Evolutionary conservation across 345 rosid genomes (phyloP), one percentile per base, ranked within the genome.

Genomic region (Excoecaria cochinchinensis): DNA sequence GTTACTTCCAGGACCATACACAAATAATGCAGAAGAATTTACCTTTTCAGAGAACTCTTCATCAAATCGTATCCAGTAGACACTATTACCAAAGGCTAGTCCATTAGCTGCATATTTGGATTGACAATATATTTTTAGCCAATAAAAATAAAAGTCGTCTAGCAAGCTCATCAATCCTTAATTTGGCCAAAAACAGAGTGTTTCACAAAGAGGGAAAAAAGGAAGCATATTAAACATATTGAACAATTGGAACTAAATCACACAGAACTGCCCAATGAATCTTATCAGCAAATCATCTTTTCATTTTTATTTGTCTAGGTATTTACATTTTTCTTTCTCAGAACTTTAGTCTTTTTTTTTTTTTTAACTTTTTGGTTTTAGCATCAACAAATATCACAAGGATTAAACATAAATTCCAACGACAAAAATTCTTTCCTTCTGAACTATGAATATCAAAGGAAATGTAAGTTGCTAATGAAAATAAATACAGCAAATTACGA

Each of bases 11-110:
- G 16, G 51, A 22, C 47, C 1, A 39, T 50, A 24, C 44, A 39
- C 19, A 60, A 31, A 31, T 31, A 2, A 31, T 15, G 47, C 25
- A 71, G 48, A 52, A 21, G 22, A 66, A 40, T 31, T 69, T 75
- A 91, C 98, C 93, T 95, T 95, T 60, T 87, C 86, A 71, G 97
- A 77, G 80, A 79, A 85, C 67, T 92, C 98, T 79, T 90, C 92
- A 66, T 91, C 99, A 80, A 95, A 95, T 38, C 81, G 86, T 86
- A 95, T 90, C 91, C 93, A 87, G 85, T 91, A 95, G 70, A 91
- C 98, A 70, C 91, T 89, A 77, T 93, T 95, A 51, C 92, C 97
- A 63, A 91, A 86, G 50, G 67, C 81, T 78, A 89, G 79, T 69
- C 90, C 93, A 60, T 91, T 91, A 75, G 92, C 98, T 93, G 93